Percentiles rank a stretch among this genome's conserved stretches.
phyloP scores from a whole-genome alignment of 257 asterid species.

The Plantago elongata region DNA sequence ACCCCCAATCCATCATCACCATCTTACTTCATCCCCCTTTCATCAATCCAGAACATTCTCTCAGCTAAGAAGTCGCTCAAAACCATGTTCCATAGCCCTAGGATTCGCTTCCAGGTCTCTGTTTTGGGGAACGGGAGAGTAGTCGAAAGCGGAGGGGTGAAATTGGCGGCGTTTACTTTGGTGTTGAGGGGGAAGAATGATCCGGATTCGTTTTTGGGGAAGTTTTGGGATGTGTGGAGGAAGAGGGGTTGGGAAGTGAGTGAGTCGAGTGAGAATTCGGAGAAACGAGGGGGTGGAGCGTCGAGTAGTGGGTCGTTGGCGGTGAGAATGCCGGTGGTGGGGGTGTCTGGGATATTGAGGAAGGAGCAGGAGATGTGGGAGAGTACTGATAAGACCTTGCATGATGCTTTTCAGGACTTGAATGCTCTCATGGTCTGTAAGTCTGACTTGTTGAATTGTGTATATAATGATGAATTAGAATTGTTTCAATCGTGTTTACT shows the following conservation, averaged over 20 bases:
- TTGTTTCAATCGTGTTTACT: neutral
- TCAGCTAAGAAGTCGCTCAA: constrained; percentile 58
- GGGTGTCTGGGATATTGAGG: constrained; percentile 89
- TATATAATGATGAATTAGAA: too few relatives aligned
- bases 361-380: constrained; percentile 99
- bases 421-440: constrained; percentile 90
- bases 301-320: constrained; percentile 49
- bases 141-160: constrained; percentile 37
- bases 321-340: constrained; percentile 72
- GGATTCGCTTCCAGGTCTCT: constrained; percentile 69
- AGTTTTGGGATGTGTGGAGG: constrained; percentile 86
- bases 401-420: constrained; percentile 97
- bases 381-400: constrained; percentile 95
- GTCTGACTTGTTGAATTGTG: neutral
- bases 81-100: constrained; percentile 77
- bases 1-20: constrained; percentile 6
- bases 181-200: constrained; percentile 64
- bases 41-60: constrained; percentile 51
- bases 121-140: constrained; percentile 43
- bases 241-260: constrained; percentile 66
- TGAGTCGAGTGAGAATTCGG: constrained; percentile 30
- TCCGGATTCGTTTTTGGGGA: constrained; percentile 61
- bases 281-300: constrained; percentile 26
- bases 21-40: constrained; percentile 49
- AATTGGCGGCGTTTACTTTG: constrained; percentile 43